Conservation (phyloP, 495 filamentous ascomycete genomes). For the Lindgomyces ingoldianus region DNA sequence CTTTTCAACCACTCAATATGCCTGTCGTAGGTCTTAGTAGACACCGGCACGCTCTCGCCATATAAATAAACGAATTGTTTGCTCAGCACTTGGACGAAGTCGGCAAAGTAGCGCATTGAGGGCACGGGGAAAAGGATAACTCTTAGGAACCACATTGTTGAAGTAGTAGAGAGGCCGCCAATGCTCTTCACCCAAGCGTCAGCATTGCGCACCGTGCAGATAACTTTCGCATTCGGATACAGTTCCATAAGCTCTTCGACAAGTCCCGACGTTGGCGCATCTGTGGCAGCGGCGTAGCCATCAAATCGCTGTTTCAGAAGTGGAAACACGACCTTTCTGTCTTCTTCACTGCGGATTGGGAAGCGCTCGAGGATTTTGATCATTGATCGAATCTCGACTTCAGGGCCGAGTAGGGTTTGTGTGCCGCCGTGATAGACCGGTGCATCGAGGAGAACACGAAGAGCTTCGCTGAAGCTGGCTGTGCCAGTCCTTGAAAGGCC, state of each 20-base stretch:
- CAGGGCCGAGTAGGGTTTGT: conserved; percentile 39
- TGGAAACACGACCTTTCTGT: conserved; percentile 29
- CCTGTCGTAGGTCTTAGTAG: background rate
- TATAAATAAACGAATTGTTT: background rate
- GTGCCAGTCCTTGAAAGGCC: conserved; percentile 57
- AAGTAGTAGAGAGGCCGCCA: conserved; percentile 28
- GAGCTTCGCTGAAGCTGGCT: conserved; percentile 51
- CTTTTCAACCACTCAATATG: conserved; percentile 14
- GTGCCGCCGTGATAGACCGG: conserved; percentile 47
- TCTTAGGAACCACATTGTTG: conserved; percentile 39
- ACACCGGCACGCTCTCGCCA: background rate
- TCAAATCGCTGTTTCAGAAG: conserved; percentile 37
- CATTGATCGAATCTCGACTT: conserved; percentile 24
- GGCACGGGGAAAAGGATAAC: conserved; percentile 16
- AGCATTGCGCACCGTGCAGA: conserved; percentile 42
- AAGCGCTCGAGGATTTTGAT: conserved; percentile 12
- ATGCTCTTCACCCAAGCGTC: conserved; percentile 44
- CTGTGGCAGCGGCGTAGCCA: conserved; percentile 45
- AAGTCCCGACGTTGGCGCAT: conserved; percentile 41
- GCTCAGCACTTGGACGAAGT: background rate
- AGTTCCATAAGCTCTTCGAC: conserved; percentile 45
- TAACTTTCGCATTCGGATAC: conserved; percentile 47
- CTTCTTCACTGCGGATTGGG: conserved; percentile 35
- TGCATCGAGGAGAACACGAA: conserved; percentile 48
- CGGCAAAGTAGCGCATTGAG: background rate